Evolutionary conservation across 345 rosid genomes (phyloP).

Genomic region (Cardiospermum halicacabum): DNA sequence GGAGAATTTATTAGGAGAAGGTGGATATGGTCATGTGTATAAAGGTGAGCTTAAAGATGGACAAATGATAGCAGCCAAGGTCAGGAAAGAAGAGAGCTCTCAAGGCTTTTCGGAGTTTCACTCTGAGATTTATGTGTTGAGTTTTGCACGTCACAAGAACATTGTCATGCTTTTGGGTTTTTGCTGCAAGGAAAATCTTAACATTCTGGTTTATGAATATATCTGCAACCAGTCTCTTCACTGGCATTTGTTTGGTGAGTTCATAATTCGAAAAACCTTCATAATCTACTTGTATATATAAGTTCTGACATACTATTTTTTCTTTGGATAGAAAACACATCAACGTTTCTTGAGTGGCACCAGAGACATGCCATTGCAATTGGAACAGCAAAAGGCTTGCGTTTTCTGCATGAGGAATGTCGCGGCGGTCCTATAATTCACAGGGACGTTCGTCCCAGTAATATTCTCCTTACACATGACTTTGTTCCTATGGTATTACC

Average conservation of each 20-base stretch:
- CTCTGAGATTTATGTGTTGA: conserved; percentile 46
- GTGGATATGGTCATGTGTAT: conserved; percentile 55
- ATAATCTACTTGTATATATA: no score
- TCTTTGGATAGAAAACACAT: conserved; percentile 23
- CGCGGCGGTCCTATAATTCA: conserved; percentile 60
- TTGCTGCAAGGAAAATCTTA: conserved; percentile 59
- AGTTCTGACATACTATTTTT: no score
- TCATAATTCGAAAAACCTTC: no score
- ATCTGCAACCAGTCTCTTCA: conserved; percentile 62
- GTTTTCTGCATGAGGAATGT: conserved; percentile 61
- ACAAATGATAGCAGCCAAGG: conserved; percentile 54
- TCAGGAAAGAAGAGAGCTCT: conserved; percentile 48
- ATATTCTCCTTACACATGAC: conserved; percentile 62
- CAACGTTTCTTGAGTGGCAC: conserved; percentile 51
- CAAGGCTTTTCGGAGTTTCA: conserved; percentile 56
- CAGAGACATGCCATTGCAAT: conserved; percentile 48
- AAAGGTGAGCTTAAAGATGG: conserved; percentile 54
- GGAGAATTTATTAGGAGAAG: conserved; percentile 54
- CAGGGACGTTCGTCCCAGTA: conserved; percentile 56
- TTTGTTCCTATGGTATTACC: conserved; percentile 58
- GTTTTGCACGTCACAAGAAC: conserved; percentile 66
- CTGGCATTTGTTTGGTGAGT: conserved; percentile 63
- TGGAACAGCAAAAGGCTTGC: conserved; percentile 59
- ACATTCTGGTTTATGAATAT: conserved; percentile 61
- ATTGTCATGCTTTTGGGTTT: conserved; percentile 63